These are phyloP conservation scores for Solidago caesia DNA, from an alignment of 129 eudicot genomes.

Conservation along the genomic window DNA sequence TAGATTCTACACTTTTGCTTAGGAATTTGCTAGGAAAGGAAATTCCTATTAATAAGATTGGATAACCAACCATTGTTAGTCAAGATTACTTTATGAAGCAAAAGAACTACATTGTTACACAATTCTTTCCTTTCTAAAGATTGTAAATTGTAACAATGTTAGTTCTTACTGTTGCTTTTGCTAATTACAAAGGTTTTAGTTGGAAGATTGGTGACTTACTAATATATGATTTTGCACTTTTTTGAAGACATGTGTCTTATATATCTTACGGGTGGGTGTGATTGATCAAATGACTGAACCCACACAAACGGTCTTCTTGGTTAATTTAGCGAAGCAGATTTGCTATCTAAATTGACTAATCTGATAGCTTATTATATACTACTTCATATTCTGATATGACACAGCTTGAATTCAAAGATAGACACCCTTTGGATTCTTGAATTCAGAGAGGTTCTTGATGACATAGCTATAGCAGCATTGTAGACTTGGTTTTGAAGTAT, in stretches of 20 bases:
- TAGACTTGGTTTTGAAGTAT: slow-evolving; percentile 38
- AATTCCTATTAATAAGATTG: slow-evolving; percentile 9
- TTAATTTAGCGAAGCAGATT: slow-evolving; percentile 82
- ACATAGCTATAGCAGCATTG: slow-evolving; percentile 81
- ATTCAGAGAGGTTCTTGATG: slow-evolving; percentile 83
- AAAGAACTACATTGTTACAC: slow-evolving; percentile 1
- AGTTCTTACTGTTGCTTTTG: slow-evolving; percentile 16
- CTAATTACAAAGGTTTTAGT: background rate
- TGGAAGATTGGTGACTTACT: slow-evolving; percentile 13
- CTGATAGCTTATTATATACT: slow-evolving; percentile 30
- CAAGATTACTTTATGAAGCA: background rate
- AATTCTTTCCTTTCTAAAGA: slow-evolving; percentile 14
- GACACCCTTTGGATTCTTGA: slow-evolving; percentile 53
- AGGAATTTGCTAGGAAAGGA: background rate
- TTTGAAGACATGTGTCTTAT: slow-evolving; percentile 86
- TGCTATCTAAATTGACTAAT: slow-evolving; percentile 1
- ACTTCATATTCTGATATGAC: slow-evolving; percentile 46
- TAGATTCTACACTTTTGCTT: slow-evolving; percentile 9
- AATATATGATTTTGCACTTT: slow-evolving; percentile 32
- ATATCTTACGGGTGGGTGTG: slow-evolving; percentile 88
- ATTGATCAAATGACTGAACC: slow-evolving; percentile 97
- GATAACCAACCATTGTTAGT: slow-evolving; percentile 12
- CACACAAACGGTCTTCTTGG: slow-evolving; percentile 81
- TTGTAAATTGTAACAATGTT: background rate
- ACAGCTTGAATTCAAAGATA: background rate